A percentile compares a stretch with the other conserved stretches of the same genome.
Conservation (phyloP, 1,284 basidiomycete species). For the Golubevia pallescens region DNA sequence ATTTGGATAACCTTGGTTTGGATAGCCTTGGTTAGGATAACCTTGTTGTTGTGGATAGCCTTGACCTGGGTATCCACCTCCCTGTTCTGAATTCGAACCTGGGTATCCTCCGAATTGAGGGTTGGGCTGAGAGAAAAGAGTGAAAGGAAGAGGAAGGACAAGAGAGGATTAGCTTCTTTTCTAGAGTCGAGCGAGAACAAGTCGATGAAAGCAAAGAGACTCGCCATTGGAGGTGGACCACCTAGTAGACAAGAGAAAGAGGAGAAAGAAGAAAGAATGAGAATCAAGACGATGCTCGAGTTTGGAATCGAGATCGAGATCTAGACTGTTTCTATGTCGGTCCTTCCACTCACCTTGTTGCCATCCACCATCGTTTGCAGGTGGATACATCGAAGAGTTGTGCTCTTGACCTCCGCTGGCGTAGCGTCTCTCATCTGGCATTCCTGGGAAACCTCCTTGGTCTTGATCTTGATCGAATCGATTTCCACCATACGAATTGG, state of each 20-base stretch:
- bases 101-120: too few species aligned
- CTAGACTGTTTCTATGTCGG: too few species aligned
- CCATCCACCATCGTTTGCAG: not conserved
- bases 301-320: too few species aligned
- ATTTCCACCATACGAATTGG: not conserved
- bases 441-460: not conserved
- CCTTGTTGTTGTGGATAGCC: too few species aligned
- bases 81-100: too few species aligned
- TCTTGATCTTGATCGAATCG: too few species aligned
- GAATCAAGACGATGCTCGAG: not conserved
- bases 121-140: too few species aligned
- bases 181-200: not conserved
- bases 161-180: not conserved
- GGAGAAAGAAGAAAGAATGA: not conserved
- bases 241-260: not conserved
- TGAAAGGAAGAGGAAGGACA: not conserved
- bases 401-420: not conserved
- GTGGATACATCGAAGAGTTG: not conserved
- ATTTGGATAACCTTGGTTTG: too few species aligned
- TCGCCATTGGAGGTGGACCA: not conserved
- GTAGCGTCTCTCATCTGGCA: not conserved
- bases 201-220: not conserved
- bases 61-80: too few species aligned
- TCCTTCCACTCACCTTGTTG: not conserved
- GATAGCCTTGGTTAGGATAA: too few species aligned